phyloP scores from a whole-genome alignment of 257 asterid genomes.

The Thymus quinquecostatus region DNA sequence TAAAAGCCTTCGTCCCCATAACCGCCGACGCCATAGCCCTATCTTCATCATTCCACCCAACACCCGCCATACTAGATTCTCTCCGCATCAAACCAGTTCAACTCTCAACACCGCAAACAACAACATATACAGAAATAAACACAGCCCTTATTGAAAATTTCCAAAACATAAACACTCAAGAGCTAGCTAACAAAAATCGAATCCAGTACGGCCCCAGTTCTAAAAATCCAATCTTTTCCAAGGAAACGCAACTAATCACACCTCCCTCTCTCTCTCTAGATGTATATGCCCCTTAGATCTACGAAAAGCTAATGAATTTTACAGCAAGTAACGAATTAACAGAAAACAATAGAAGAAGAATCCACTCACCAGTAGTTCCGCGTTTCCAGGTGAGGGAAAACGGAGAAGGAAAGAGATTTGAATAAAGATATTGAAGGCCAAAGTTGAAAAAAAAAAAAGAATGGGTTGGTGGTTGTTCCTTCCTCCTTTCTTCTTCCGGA shows the following conservation, averaged over 20 bases:
- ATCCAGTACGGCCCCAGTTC: slow-evolving; percentile 26
- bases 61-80: slow-evolving; percentile 50
- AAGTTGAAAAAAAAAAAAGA: slow-evolving; percentile 23
- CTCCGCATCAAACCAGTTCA: slow-evolving; percentile 12
- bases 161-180: slow-evolving; percentile 32
- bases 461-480: background rate
- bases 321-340: slow-evolving; percentile 4
- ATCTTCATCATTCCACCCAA: slow-evolving; percentile 68
- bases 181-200: slow-evolving; percentile 15
- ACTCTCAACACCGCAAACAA: slow-evolving; percentile 14
- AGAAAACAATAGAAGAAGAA: slow-evolving; percentile 22
- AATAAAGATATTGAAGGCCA: slow-evolving; percentile 30
- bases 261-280: slow-evolving; percentile 14
- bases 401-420: background rate
- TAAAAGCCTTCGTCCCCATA: slow-evolving; percentile 76
- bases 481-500: background rate
- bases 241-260: slow-evolving; percentile 26
- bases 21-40: slow-evolving; percentile 71
- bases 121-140: background rate
- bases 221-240: slow-evolving; percentile 25
- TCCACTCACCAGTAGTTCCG: slow-evolving; percentile 45
- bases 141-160: slow-evolving; percentile 24
- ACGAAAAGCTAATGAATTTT: background rate
- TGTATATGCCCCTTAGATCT: slow-evolving; percentile 49
- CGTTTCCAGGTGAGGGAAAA: background rate